Base-by-base conservation (phyloP, 805 yeast species). In the Candida corydali region DNA sequence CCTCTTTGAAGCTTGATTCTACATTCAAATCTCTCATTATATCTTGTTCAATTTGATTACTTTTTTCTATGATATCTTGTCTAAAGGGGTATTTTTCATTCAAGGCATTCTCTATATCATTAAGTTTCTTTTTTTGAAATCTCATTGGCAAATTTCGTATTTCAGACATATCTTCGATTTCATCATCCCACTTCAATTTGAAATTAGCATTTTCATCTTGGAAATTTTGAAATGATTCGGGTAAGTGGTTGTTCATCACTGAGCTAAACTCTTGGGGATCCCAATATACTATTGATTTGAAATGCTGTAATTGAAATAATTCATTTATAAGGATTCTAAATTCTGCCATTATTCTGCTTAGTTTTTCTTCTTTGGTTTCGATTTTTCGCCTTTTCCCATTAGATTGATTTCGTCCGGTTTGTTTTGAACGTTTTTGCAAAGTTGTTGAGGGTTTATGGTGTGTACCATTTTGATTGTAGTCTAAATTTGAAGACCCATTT, bases 281-380 rank as follows among this genome's bases (percentile, higher is more conserved):
- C 73, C 80, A 83, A 14, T 75, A 76, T 0, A 70, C 75, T 29
- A 82, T 52, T 0, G 86, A 77, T 15, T 78, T 75, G 51, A 72
- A 82, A 45, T 79, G 76, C 39, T 69, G 61, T 18, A 83, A 56
- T 50, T 82, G 86, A 47, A 76, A 82, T 14, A 82, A 57, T 50
- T 83, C 88, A 42, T 78, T 76, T 0, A 76, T 63, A 17, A 75
- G 54, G 4, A 73, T 36, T 34, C 73, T 75, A 52, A 75, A 76
- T 26, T 68, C 59, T 11, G 70, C 55, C 25, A 70, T 54, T 37
- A 77, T 42, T 5, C 69, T 62, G 1, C 74, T 71, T 39, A 78
- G 45, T 29, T 55, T 37, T 10, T 47, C 44, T 22, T 41, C 45
- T 26, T 50, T 50, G 4, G 25, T 18, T 22, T 20, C 32, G 6